Evolutionary conservation across 208 protist genomes (phyloP), one percentile per base, ranked within the genome.

Genomic region (Leishmania gerbilli): DNA sequence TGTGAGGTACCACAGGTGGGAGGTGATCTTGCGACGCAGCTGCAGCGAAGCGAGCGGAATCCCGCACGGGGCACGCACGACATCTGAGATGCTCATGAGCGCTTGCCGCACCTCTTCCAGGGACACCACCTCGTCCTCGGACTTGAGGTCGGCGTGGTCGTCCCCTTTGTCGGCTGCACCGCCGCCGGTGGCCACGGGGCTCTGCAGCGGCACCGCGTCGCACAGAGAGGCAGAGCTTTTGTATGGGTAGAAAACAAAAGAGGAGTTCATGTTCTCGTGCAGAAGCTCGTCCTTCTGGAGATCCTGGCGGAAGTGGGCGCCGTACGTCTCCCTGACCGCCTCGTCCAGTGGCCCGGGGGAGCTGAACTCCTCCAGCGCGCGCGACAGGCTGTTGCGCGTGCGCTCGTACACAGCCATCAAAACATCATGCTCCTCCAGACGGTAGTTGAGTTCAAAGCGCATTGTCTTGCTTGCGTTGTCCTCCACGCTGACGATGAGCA

Each of bases 401-500:
- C 88, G 79, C 77, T 96, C 91, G 79, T 95, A 91, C 27, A 97
- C 79, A 11, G 90, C 82, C 56, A 96, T 87, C 27, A 97, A 84
- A 4, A 89, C 82, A 79, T 97, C 94, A 21, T 87, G 77, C 21
- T 79, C 49, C 71, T 89, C 84, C 49, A 97, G 76, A 15, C 71
- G 47, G 86, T 96, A 92, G 31, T 88, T 84, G 19, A 95, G 78
- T 45, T 97, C 88, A 31, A 96, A 87, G 37, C 83, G 87, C 91
- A 95, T 92, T 37, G 91, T 68, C 45, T 83, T 83, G 45, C 87
- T 85, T 15, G 82, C 68, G 27, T 71, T 78, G 75, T 96, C 91
- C 82, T 95, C 87, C 56, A 97, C 91, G 31, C 89, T 91, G 24
- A 96, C 89, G 51, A 96, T 86, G 49, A 97, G 82, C 4, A 97